Conservation (phyloP, 31 red algal genomes). For the Asparagopsis taxiformis region DNA sequence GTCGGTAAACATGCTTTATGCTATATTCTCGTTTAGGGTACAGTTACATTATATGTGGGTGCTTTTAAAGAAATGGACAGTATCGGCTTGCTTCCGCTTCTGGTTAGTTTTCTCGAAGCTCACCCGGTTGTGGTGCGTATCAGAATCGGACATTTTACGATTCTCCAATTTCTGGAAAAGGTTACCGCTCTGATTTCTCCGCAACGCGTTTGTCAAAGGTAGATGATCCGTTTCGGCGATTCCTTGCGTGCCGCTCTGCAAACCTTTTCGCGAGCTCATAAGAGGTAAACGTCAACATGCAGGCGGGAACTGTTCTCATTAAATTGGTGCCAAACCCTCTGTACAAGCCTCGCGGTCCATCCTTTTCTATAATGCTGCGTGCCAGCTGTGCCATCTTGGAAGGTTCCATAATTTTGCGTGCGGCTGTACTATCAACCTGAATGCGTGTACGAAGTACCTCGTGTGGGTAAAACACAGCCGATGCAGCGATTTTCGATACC, state of each 20-base stretch:
- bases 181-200: too few species aligned
- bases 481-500: constrained; percentile 75
- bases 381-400: constrained; percentile 21
- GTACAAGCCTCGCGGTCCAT: constrained; percentile 79
- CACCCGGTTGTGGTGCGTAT: too few species aligned
- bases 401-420: constrained; percentile 10
- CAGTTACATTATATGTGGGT: too few species aligned
- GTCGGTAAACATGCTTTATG: constrained; percentile 87
- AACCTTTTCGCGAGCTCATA: constrained; percentile 81
- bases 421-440: constrained; percentile 53
- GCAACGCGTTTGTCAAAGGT: too few species aligned
- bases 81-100: too few species aligned
- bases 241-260: constrained; percentile 32
- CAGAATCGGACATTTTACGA: too few species aligned
- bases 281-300: constrained; percentile 83
- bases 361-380: constrained; percentile 31
- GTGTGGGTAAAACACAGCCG: constrained; percentile 83
- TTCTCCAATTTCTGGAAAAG: too few species aligned
- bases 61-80: too few species aligned
- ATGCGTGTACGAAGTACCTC: constrained; percentile 80
- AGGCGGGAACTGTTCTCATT: constrained; percentile 85
- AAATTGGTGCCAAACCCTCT: constrained; percentile 83
- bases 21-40: too few species aligned
- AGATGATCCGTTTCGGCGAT: too few species aligned
- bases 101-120: too few species aligned